Conservation (phyloP, 306 rosid genomes). For the Adenanthera pavonina region DNA sequence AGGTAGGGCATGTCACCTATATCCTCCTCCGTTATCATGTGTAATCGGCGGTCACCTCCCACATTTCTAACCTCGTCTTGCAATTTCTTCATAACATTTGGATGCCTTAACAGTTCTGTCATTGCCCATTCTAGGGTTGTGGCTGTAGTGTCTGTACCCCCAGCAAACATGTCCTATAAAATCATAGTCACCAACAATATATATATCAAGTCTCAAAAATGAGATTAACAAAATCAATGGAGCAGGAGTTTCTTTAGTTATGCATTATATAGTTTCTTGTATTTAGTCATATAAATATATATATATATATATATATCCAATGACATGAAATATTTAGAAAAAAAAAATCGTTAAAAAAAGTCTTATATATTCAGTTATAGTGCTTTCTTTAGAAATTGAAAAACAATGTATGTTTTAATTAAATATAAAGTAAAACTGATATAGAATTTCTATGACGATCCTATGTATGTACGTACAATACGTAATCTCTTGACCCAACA, state of each 20-base stretch:
- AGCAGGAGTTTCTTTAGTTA: background rate
- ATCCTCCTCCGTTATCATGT: constrained; percentile 44
- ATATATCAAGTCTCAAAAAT: background rate
- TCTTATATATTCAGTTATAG: too few species aligned
- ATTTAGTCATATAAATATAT: too few species aligned
- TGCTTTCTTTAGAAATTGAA: too few species aligned
- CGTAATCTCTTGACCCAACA: too few species aligned
- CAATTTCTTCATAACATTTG: constrained; percentile 44
- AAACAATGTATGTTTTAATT: too few species aligned
- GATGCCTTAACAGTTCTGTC: constrained; percentile 56
- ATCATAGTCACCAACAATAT: background rate
- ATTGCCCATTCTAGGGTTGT: constrained; percentile 59
- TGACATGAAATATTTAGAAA: too few species aligned
- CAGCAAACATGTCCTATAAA: constrained; percentile 43
- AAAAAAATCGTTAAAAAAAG: too few species aligned
- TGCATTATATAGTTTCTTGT: too few species aligned
- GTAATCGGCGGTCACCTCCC: constrained; percentile 16
- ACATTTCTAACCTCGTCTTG: constrained; percentile 42
- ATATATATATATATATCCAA: too few species aligned
- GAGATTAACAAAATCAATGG: background rate
- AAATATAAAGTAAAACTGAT: too few species aligned
- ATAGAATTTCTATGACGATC: too few species aligned
- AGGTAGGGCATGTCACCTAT: constrained; percentile 47
- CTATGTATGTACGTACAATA: too few species aligned
- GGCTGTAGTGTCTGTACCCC: constrained; percentile 58